These are phyloP conservation scores for Sarcodon sp. DNA, from an alignment of 768 basidiomycete genomes.

Conservation along the genomic window DNA sequence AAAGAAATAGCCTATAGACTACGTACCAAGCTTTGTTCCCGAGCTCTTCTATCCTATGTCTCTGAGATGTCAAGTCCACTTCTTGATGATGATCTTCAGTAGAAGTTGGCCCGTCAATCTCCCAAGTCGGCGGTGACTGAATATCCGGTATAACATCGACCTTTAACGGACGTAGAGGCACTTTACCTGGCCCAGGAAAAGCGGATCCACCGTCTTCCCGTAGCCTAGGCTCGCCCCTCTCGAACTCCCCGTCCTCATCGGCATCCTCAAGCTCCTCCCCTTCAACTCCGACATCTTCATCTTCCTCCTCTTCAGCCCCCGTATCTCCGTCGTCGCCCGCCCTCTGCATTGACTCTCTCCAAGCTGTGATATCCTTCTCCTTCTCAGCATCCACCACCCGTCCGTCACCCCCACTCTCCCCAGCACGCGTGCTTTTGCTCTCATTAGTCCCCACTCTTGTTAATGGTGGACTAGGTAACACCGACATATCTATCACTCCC, in stretches of 20 bases:
- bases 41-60: conserved; percentile 8
- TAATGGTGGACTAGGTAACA: conserved; percentile 20
- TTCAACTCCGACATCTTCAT: conserved; percentile 5
- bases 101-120: conserved; percentile 36
- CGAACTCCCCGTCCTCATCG: background rate
- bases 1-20: background rate
- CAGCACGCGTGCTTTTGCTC: background rate
- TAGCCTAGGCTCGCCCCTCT: conserved; percentile 2
- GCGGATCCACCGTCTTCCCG: background rate
- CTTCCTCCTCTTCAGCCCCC: conserved; percentile 1
- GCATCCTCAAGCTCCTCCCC: conserved; percentile 8
- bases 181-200: background rate
- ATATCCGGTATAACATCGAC: conserved; percentile 28
- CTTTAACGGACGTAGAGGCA: conserved; percentile 24
- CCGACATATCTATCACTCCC: conserved; percentile 8
- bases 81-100: conserved; percentile 18
- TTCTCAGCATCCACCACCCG: conserved; percentile 1
- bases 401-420: background rate
- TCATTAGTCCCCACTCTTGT: conserved; percentile 13
- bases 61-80: conserved; percentile 3
- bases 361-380: conserved; percentile 9
- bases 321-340: conserved; percentile 3
- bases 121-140: conserved; percentile 58
- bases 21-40: conserved; percentile 7
- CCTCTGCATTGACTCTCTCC: conserved; percentile 4